phyloP scores from a whole-genome alignment of 306 rosid species.

The Dalbergia cochinchinensis region DNA sequence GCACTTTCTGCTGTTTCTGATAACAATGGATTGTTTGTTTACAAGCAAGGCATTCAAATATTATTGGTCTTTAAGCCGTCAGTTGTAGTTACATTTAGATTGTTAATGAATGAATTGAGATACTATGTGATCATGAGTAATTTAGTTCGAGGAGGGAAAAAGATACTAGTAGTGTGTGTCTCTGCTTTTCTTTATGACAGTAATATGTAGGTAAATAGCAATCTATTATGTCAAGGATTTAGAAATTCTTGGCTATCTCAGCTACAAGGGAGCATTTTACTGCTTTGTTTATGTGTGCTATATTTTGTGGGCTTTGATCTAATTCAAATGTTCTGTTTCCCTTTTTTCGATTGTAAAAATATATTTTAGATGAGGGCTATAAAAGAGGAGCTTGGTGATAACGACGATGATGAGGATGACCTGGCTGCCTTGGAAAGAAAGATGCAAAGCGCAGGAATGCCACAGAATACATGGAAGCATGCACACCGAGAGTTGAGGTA shows the following conservation, averaged over 20 bases:
- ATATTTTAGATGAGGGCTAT: slow-evolving; percentile 94
- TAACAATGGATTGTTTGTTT: slow-evolving; percentile 28
- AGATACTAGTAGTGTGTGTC: background rate
- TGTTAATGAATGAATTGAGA: slow-evolving; percentile 25
- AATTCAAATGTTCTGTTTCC: slow-evolving; percentile 37
- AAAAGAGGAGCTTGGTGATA: slow-evolving; percentile 99
- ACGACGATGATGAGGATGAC: slow-evolving; percentile 97
- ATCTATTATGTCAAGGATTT: slow-evolving; percentile 28
- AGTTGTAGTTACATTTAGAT: slow-evolving; percentile 22
- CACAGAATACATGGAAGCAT: slow-evolving; percentile 93
- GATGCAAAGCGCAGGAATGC: slow-evolving; percentile 98
- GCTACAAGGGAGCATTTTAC: slow-evolving; percentile 32
- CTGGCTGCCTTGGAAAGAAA: slow-evolving; percentile 87
- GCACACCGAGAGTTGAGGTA: slow-evolving; percentile 98
- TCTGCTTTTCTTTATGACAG: slow-evolving; percentile 6
- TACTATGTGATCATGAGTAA: background rate
- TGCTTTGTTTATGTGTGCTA: slow-evolving; percentile 12
- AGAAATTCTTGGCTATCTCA: slow-evolving; percentile 16
- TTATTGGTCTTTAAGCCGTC: slow-evolving; percentile 20
- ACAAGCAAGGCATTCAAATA: background rate
- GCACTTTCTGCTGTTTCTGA: slow-evolving; percentile 15
- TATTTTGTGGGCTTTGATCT: slow-evolving; percentile 31
- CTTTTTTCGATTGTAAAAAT: slow-evolving; percentile 31
- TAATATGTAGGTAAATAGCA: slow-evolving; percentile 24
- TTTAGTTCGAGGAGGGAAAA: slow-evolving; percentile 18